phyloP scores from a whole-genome alignment of 257 asterid species.

The Penstemon newberryi region DNA sequence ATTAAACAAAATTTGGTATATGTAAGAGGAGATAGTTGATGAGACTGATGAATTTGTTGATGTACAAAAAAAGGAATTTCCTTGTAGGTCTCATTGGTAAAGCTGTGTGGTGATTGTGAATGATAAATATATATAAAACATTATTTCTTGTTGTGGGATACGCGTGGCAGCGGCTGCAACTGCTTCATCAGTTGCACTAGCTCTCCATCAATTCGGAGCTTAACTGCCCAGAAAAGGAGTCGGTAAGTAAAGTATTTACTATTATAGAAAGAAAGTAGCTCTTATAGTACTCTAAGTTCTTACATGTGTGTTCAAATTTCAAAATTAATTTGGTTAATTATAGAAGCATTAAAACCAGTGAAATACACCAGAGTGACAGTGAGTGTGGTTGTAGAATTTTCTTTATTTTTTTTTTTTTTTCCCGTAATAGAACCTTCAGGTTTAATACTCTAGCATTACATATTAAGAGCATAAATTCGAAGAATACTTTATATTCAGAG shows the following conservation, averaged over 20 bases:
- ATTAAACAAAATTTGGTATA: neutral
- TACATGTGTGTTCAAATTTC: too few relatives aligned
- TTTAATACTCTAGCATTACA: too few relatives aligned
- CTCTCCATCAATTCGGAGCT: constrained; percentile 75
- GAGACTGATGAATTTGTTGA: constrained; percentile 94
- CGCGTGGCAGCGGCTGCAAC: constrained; percentile 95
- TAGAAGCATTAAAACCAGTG: too few relatives aligned
- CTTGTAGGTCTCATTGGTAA: constrained; percentile 22
- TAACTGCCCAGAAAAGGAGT: constrained; percentile 51
- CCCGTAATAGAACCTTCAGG: too few relatives aligned
- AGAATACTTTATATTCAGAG: too few relatives aligned
- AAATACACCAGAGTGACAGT: too few relatives aligned
- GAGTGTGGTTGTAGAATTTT: too few relatives aligned
- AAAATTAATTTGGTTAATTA: too few relatives aligned
- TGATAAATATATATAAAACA: neutral
- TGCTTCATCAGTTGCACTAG: constrained; percentile 83
- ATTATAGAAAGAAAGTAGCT: too few relatives aligned
- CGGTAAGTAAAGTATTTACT: constrained; percentile 48
- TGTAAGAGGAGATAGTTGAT: constrained; percentile 92
- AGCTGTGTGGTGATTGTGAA: constrained; percentile 2
- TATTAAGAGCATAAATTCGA: too few relatives aligned
- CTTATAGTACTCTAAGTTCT: too few relatives aligned
- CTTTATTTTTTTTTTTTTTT: too few relatives aligned
- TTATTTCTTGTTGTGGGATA: constrained; percentile 54
- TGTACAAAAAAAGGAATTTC: constrained; percentile 72